A percentile compares a stretch with the other conserved stretches of the same genome.
Evolutionary conservation across 2,329 filamentous ascomycete genomes (phyloP).

Genomic region (Didymella arachidicola): DNA sequence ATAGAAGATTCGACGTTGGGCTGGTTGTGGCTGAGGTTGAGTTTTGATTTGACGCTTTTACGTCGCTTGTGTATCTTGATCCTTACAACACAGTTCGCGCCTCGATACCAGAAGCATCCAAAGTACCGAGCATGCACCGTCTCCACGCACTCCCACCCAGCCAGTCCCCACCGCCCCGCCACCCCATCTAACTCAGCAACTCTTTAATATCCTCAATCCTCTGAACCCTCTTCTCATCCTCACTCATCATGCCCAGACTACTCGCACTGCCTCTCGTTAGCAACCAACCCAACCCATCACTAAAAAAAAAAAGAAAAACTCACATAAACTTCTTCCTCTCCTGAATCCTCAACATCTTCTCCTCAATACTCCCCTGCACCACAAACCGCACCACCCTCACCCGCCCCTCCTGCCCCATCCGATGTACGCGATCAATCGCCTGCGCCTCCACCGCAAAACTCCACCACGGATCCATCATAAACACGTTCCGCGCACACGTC

Average conservation of each 20-base stretch:
- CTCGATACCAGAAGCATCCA: too few relatives aligned
- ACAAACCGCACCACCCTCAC: constrained; percentile 90
- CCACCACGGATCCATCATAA: constrained; percentile 99
- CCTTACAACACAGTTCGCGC: too few relatives aligned
- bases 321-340: constrained; percentile 95
- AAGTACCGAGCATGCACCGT: background rate
- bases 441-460: constrained; percentile 96
- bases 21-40: too few relatives aligned
- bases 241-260: constrained; percentile 90
- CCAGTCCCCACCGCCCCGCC: background rate
- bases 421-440: constrained; percentile 95
- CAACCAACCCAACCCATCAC: background rate
- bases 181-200: constrained; percentile 68
- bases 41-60: too few relatives aligned
- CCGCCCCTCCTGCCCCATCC: constrained; percentile 90
- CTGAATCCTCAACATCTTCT: constrained; percentile 91
- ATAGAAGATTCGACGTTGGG: too few relatives aligned
- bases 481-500: constrained; percentile 87
- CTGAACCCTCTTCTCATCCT: constrained; percentile 90
- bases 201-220: constrained; percentile 94
- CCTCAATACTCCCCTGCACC: constrained; percentile 89
- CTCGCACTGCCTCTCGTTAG: constrained; percentile 72
- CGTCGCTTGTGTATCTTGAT: too few relatives aligned
- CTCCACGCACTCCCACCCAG: too few relatives aligned
- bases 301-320: constrained; percentile 54